Evolutionary conservation across 164 flowering plant genomes (phyloP), one percentile per base, ranked within the genome.

Genomic region (Paratinospora sagittata): DNA sequence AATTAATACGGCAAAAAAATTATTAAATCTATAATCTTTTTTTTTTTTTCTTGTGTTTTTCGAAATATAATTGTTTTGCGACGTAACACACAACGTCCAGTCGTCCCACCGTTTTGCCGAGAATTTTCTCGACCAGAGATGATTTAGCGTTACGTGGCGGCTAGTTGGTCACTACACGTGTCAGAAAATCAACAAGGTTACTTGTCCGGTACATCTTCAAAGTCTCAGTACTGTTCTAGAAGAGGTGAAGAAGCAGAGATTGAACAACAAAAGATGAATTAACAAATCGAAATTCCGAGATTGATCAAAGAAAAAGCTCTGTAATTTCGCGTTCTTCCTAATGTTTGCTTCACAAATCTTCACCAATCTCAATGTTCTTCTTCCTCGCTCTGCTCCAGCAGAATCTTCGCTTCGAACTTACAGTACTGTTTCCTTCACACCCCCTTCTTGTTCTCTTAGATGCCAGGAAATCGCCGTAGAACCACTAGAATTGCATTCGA

Each of bases 331-430:
- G 24, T 3, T n/a, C 24, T 45, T 37, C 24, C 61, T 62, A 13
- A 74, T 74, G 77, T 41, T 74, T 14, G 27, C 75, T 39, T 58
- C 63, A 17, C 75, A 67, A 65, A 39, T 26, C 70, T 24, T 64
- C 36, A n/a, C 73, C 24, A 45, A 49, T 63, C 47, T 69, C 61
- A 68, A 33, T 55, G 19, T 61, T 60, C 34, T 70, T 60, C 19
- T 58, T 16, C 66, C 74, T 33, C 13, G 7, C 30, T 63, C 74
- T 8, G 63, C 24, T 55, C 58, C 11, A 67, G 24, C 67, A 16
- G 21, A 41, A 27, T 47, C 60, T 45, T 1, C 66, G 36, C n/a
- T 14, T 61, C 68, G 80, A 30, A 30, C 41, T 41, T 17, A 17
- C 52, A 67, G 19, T 19, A 21, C 34, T 66, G 63, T 70, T 39